A percentile compares a stretch with the other conserved stretches of the same genome.
These are phyloP conservation scores for Neurospora sublineolata DNA, from an alignment of 495 filamentous ascomycete species.

Conservation along the genomic window DNA sequence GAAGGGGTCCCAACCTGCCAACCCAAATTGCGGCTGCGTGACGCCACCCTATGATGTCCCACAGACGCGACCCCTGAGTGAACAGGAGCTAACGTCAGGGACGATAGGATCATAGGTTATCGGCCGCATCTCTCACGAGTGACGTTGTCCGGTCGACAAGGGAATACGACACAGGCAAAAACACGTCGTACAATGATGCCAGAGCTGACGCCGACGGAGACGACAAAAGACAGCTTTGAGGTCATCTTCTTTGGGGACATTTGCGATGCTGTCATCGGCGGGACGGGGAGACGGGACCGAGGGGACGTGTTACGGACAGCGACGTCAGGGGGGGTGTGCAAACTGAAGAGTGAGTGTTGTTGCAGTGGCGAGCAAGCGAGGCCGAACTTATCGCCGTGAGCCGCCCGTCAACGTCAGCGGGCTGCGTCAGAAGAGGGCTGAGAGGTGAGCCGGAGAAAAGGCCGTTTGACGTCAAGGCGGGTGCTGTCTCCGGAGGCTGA, in stretches of 20 bases:
- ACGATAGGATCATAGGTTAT: neutral
- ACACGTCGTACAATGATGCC: neutral
- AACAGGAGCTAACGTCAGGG: neutral
- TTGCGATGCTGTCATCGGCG: neutral
- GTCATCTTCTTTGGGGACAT: neutral
- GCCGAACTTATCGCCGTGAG: neutral
- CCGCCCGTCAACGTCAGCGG: neutral
- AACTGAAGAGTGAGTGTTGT: neutral
- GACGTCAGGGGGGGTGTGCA: neutral
- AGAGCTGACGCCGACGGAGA: neutral
- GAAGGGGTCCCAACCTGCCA: neutral
- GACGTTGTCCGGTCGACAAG: neutral
- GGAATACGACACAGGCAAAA: neutral
- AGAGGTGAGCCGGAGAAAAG: neutral
- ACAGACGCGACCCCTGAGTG: neutral
- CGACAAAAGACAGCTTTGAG: neutral
- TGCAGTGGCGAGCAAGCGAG: neutral
- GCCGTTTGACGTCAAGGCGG: neutral
- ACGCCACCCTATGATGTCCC: neutral
- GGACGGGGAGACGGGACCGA: neutral
- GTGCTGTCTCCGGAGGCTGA: neutral
- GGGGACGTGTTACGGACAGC: neutral
- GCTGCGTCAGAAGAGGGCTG: neutral
- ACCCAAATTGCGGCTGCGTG: neutral
- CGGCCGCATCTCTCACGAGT: neutral